Percentiles rank a stretch among this genome's conserved stretches.
These are phyloP conservation scores for Globisporangium carolinianum DNA, from an alignment of 352 stramenopile genomes.

Conservation along the genomic window DNA sequence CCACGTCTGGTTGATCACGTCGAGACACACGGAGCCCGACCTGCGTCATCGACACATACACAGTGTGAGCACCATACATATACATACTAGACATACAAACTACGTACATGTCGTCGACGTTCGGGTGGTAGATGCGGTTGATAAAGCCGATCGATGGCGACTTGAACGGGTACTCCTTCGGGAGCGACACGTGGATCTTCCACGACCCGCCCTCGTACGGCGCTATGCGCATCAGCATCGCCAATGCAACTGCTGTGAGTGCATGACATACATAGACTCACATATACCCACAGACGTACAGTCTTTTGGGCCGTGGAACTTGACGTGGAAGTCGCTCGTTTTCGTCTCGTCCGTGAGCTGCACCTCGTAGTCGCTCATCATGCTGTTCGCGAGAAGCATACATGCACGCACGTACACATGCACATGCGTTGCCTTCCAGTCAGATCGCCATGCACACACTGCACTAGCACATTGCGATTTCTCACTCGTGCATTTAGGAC, in stretches of 20 bases:
- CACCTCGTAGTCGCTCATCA: constrained; percentile 90
- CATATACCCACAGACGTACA: constrained; percentile 31
- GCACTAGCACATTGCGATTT: not conserved
- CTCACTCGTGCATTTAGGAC: not conserved
- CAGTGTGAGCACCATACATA: constrained; percentile 2
- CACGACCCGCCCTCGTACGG: constrained; percentile 89
- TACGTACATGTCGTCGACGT: constrained; percentile 89
- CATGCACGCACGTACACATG: not conserved
- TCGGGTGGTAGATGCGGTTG: constrained; percentile 92
- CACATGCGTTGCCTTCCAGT: not conserved
- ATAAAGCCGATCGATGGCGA: constrained; percentile 91
- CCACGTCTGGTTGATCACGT: constrained; percentile 95
- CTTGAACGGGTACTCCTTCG: constrained; percentile 92
- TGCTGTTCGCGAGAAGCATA: constrained; percentile 25
- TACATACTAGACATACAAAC: not conserved
- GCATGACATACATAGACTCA: not conserved
- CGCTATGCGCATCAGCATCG: constrained; percentile 22
- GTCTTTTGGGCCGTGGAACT: constrained; percentile 80
- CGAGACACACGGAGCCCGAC: constrained; percentile 89
- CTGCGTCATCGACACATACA: constrained; percentile 18
- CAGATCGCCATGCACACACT: not conserved
- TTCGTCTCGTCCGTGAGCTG: constrained; percentile 78
- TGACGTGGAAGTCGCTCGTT: constrained; percentile 79
- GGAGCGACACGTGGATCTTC: constrained; percentile 91
- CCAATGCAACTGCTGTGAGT: not conserved